phyloP scores from a whole-genome alignment of 179 eudicot genomes.

The Camellia oleifera region DNA sequence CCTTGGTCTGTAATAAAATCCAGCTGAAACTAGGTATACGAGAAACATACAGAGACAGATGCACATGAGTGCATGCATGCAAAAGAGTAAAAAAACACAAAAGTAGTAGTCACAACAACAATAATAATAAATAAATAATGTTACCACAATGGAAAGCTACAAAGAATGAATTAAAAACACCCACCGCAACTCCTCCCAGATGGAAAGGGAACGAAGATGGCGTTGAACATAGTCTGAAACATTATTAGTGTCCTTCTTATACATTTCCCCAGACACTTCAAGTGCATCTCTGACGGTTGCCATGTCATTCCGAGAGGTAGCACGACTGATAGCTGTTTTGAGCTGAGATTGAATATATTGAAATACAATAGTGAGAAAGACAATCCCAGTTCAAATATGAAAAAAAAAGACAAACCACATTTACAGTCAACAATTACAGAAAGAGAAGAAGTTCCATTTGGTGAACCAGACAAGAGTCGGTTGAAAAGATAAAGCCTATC shows the following conservation, averaged over 20 bases:
- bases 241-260: slow-evolving; percentile 73
- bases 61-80: neutral
- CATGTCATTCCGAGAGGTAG: slow-evolving; percentile 89
- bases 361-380: neutral
- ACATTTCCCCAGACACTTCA: slow-evolving; percentile 97
- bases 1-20: neutral
- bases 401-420: neutral
- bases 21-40: neutral
- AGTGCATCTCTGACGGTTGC: slow-evolving; percentile 92
- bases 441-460: neutral
- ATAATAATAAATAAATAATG: slow-evolving; percentile 1
- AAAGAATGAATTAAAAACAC: slow-evolving; percentile 17
- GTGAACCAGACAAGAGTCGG: neutral
- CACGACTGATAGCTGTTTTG: slow-evolving; percentile 90
- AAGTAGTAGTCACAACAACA: neutral
- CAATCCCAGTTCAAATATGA: neutral
- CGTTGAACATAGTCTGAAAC: slow-evolving; percentile 93
- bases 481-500: neutral
- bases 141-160: neutral
- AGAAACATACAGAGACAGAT: neutral
- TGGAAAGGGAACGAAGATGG: slow-evolving; percentile 84
- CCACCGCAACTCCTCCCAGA: slow-evolving; percentile 97
- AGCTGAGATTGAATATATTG: slow-evolving; percentile 41
- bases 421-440: neutral
- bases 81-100: neutral